Conservation (phyloP, 148 eudicot species). For the Spergularia bocconei region DNA sequence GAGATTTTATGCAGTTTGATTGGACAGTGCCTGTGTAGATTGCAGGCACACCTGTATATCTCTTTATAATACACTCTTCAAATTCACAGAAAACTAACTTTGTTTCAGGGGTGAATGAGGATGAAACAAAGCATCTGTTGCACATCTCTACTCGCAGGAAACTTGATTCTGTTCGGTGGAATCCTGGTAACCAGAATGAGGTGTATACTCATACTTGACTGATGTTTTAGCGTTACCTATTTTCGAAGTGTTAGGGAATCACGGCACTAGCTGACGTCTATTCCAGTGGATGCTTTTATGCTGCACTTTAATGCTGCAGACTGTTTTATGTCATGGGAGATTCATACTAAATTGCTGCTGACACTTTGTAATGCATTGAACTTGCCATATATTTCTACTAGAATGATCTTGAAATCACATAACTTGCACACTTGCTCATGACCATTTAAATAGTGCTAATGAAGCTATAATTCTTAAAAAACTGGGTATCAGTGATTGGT, state of each 20-base stretch:
- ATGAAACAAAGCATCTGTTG: slow-evolving; percentile 68
- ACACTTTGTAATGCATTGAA: background rate
- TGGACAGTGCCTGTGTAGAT: background rate
- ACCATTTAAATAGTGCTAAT: background rate
- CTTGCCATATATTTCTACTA: background rate
- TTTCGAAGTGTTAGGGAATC: background rate
- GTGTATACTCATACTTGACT: slow-evolving; percentile 27
- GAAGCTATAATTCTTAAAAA: slow-evolving; percentile 2
- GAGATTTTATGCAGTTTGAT: background rate
- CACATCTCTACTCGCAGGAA: slow-evolving; percentile 49
- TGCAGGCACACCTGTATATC: background rate
- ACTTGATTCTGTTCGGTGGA: slow-evolving; percentile 75
- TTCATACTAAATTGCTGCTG: background rate
- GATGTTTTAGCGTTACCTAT: background rate
- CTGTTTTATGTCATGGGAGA: too few relatives aligned
- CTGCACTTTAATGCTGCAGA: background rate
- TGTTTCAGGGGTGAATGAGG: slow-evolving; percentile 48
- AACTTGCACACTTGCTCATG: background rate
- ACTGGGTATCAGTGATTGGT: background rate
- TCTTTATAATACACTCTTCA: background rate
- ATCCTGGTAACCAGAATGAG: slow-evolving; percentile 92
- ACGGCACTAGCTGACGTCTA: background rate
- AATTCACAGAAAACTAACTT: background rate
- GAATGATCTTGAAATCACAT: background rate
- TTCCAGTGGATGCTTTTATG: background rate